Evolutionary conservation across 202 grass and related monocot species (phyloP), one percentile per base, ranked within the genome.

Genomic region (Setaria viridis): DNA sequence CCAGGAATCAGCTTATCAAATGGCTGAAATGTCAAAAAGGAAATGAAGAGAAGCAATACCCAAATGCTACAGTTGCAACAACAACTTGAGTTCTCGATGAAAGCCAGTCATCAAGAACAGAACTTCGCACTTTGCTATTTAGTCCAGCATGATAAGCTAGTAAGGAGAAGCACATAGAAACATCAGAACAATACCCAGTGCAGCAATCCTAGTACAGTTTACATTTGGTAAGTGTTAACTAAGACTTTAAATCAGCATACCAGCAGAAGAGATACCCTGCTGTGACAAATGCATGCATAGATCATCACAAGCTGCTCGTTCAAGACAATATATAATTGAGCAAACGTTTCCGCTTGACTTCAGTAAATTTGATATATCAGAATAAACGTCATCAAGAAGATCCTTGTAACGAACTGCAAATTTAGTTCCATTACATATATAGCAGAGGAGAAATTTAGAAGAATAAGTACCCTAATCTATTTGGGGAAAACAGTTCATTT

Each of bases 361-460:
- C 45, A 98, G 84, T 82, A 98, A 86, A 88, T 89, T 86, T 71
- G 89, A 85, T 74, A 98, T 86, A 87, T 98, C 95, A 77, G 74
- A 72, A 79, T 94, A 95, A 79, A 91, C 33, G 47, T 98, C 91
- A 77, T 91, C 79, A 89, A 98, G 80, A 66, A 98, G 91, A 94
- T 98, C 95, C 88, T 98, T 98, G 80, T 95, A 98, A 62, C 93
- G 93, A 94, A 98, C 95, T 98, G 93, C 78, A 91, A 88, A 77
- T 69, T 63, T 70, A 82, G 50, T 82, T 82, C 41, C 56, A 89
- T 64, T 25, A 35, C 25, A 70, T 41, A 41, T 86, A 66, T 2
- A 53, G 48, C 17, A 64, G 19, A 48, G 6, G 3, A 29, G 11
- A 39, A 51, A n/a, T 16, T 58, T 50, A 37, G 10, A 77, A 82